Base-by-base conservation (phyloP, 2,329 filamentous ascomycete genomes). In the Aspergillus pseudotamarii region DNA sequence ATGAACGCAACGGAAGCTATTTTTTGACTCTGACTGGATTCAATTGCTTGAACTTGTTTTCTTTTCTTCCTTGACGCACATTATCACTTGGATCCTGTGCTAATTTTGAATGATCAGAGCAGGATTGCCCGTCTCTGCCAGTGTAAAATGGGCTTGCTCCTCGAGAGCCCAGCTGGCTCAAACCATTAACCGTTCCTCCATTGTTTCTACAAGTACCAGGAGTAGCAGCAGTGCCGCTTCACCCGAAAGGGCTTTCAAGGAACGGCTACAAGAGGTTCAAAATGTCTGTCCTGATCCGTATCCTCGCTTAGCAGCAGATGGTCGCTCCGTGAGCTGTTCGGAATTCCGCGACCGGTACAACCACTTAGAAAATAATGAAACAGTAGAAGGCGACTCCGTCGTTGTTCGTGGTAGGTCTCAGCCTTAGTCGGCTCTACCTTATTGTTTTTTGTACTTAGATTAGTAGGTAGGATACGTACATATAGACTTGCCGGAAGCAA, bases 401-500 rank as follows among this genome's bases (percentile, higher is more conserved):
- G 70, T 78, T 60, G 69, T 82, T 60, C 73, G 77, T 76, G 80
- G 80, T 81, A 81, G 73, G 79, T 75, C 64, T 63, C 63, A 57
- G 64, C 59, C 60, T 67, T 43, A 41, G 55, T 64, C 66, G 65
- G 61, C 59, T 63, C 65, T 66, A 66, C 66, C 62, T 62, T 62
- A 50, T 69, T 64, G 60, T 62, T 61, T 66, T 59, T 63, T 73
- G 72, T 77, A 75, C 75, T 79, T 80, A 83, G 77, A 73, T 71
- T 74, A 74, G 75, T 81, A 89, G 92, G 93, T 78, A 92, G 93
- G 75, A 84, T 97, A 66, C 84, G 85, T 72, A 88, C 89, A 54
- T 86, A 91, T 73, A 91, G 92, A 66, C 83, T 86, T 55, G 85
- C 88, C 60, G 89, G 94, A 68, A 89, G 87, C 70, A 92, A 91